Evolutionary conservation across 495 filamentous ascomycete genomes (phyloP), one percentile per base, ranked within the genome.

Genomic region (Aspergillus egyptiacus): DNA sequence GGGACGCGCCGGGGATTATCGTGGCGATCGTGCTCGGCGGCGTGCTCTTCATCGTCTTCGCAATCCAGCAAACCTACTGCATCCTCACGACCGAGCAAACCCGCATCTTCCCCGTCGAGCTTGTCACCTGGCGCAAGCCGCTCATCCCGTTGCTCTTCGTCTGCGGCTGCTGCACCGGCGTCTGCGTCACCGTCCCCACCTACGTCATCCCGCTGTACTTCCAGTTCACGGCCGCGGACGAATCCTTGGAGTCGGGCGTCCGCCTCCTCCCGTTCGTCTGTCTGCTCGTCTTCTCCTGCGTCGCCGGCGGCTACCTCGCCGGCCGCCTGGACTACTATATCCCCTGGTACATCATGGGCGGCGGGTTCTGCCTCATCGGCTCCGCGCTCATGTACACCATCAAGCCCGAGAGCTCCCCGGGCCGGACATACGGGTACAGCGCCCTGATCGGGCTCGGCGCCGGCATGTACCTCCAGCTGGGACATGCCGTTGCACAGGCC

Each of bases 121-220:
- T 56, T 22, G 77, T 69, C 35, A 22, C 25, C 5, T 27, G 25
- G 25, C 25, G 25, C 25, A 5, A 27, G 10, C 25, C 25, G 5
- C 25, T 27, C 10, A 5, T 27, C 25, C 10, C 25, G 25, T 10
- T 27, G 25, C 25, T 27, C 25, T 27, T 27, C 25, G 25, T 27
- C 25, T 27, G 25, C 25, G 25, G 25, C 25, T 27, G 25, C 25
- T 27, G 25, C 10, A 27, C 25, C 10, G 25, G 25, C 10, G 25
- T 74, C 67, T 28, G 40, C 34, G n/a, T 18, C n/a, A 36, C 34
- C n/a, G 34, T 72, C 15, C 41, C 63, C 0, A 61, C 79, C 17
- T 79, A 80, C 53, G 79, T 75, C 43, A 59, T 71, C 42, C 81
- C 80, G 0, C 57, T 82, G 31, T 81, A 72, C 64, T 84, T 83